These are phyloP conservation scores for Neurospora tetraspora DNA, from an alignment of 495 filamentous ascomycete genomes.

Conservation along the genomic window DNA sequence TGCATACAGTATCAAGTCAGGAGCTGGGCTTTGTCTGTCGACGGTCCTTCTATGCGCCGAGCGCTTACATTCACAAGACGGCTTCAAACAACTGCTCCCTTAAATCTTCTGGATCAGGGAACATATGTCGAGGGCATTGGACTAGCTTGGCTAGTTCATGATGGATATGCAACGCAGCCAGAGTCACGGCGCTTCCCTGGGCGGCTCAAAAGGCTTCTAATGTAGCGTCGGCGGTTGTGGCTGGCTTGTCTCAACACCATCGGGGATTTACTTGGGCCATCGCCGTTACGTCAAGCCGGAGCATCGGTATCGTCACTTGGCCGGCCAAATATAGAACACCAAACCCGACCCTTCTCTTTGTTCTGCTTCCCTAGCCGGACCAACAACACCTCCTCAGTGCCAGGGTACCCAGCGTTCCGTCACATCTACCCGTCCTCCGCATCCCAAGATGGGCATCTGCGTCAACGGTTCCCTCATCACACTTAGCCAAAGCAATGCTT, in stretches of 20 bases:
- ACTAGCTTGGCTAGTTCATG: not conserved
- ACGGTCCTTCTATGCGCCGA: not conserved
- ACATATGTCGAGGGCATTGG: not conserved
- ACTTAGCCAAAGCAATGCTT: constrained; percentile 8
- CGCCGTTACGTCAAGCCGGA: constrained; percentile 15
- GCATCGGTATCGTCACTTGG: constrained; percentile 1
- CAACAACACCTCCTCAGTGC: not conserved
- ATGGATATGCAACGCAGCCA: constrained; percentile 4
- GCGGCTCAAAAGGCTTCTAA: not conserved
- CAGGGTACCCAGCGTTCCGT: constrained; percentile 2
- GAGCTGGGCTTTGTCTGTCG: not conserved
- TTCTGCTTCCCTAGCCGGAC: constrained; percentile 11
- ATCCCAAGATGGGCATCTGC: constrained; percentile 12
- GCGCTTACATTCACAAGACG: not conserved
- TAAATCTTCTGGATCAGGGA: not conserved
- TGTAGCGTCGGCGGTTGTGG: constrained; percentile 6
- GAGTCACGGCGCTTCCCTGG: not conserved
- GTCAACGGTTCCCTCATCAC: constrained; percentile 9
- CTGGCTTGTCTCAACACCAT: constrained; percentile 4
- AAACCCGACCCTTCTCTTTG: not conserved
- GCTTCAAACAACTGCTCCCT: not conserved
- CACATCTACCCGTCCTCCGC: constrained; percentile 8
- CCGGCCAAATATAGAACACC: not conserved
- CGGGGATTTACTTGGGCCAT: constrained; percentile 11
- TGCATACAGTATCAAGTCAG: not conserved